Percentiles rank a stretch among this genome's conserved stretches.
Evolutionary conservation across 306 rosid species (phyloP).

Genomic region (Malus asiatica): DNA sequence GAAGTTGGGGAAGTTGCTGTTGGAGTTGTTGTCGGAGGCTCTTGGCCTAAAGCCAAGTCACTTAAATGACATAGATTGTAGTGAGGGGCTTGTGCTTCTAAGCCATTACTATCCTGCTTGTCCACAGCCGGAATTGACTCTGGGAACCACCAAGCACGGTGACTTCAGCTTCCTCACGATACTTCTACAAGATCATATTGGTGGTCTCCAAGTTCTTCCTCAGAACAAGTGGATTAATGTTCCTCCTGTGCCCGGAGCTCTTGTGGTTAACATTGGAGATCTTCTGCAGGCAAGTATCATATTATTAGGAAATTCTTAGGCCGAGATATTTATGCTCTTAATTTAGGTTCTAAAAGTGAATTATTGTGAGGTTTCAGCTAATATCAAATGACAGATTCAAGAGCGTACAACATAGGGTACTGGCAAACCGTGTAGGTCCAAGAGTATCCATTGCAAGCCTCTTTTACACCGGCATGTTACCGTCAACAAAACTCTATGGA

Average conservation of each 20-base stretch:
- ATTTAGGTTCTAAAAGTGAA: too few species aligned
- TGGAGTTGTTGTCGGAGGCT: slow-evolving; percentile 12
- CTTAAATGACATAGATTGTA: slow-evolving; percentile 9
- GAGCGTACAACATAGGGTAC: too few species aligned
- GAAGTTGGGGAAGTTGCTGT: slow-evolving; percentile 27
- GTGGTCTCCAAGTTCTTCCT: slow-evolving; percentile 42
- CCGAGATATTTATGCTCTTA: too few species aligned
- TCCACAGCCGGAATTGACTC: slow-evolving; percentile 19
- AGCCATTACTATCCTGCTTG: slow-evolving; percentile 20
- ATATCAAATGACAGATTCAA: too few species aligned
- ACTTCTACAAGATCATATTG: slow-evolving; percentile 44
- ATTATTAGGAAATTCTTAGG: too few species aligned
- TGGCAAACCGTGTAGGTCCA: too few species aligned
- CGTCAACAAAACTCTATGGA: too few species aligned
- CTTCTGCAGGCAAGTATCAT: slow-evolving; percentile 15
- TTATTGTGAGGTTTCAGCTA: too few species aligned
- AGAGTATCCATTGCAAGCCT: too few species aligned
- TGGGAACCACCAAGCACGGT: slow-evolving; percentile 17
- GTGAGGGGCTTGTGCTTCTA: slow-evolving; percentile 2
- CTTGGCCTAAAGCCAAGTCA: slow-evolving; percentile 4
- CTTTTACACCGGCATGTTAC: too few species aligned
- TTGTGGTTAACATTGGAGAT: slow-evolving; percentile 5
- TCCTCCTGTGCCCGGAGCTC: neutral
- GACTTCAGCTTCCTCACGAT: slow-evolving; percentile 35
- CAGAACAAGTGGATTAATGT: slow-evolving; percentile 9